Conservation (phyloP, 345 rosid species). For the Ricinus communis region DNA sequence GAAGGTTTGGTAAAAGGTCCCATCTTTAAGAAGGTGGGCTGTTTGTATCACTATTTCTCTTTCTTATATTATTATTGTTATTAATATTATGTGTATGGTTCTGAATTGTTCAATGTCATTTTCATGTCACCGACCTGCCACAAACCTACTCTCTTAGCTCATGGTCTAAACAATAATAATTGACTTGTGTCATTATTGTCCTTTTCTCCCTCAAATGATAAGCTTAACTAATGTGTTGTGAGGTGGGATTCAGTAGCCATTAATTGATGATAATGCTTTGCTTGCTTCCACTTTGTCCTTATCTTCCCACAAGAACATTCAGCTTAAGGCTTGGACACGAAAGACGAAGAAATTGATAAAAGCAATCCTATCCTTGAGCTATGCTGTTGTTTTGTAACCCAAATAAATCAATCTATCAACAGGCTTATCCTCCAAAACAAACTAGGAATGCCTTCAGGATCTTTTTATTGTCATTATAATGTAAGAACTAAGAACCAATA, state of each 20-base stretch:
- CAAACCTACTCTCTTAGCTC: not conserved
- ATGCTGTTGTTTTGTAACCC: no score
- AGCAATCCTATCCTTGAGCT: no score
- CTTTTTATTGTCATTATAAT: no score
- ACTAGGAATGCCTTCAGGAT: no score
- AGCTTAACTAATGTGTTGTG: not conserved
- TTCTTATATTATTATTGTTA: not conserved
- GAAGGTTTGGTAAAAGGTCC: not conserved
- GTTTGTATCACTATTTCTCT: not conserved
- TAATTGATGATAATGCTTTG: not conserved
- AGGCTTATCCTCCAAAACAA: no score
- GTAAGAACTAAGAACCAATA: no score
- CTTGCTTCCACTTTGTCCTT: not conserved
- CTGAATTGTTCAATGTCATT: slow-evolving; percentile 11
- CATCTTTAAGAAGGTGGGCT: slow-evolving; percentile 1
- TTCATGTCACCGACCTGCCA: not conserved
- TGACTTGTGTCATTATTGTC: not conserved
- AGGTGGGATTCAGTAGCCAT: slow-evolving; percentile 5
- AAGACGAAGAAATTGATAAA: no score
- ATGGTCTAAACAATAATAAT: not conserved
- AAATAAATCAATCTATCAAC: no score
- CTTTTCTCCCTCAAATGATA: no score
- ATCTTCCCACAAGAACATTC: not conserved
- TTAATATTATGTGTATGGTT: not conserved
- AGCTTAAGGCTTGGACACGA: not conserved